Conservation (phyloP, 805 yeast genomes). For the Candida anglica region DNA sequence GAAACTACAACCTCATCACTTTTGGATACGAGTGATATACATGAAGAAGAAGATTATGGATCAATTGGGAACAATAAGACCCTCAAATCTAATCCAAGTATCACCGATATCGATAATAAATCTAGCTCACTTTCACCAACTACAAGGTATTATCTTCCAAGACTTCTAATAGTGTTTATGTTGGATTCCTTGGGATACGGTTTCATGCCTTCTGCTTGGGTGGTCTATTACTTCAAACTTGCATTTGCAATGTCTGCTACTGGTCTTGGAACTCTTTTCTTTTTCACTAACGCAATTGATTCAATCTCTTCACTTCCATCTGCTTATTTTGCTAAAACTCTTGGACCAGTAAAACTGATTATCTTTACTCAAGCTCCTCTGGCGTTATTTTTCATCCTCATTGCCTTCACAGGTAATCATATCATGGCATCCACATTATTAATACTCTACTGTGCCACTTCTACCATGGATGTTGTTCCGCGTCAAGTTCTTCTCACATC, state of each 20-base stretch:
- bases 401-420: constrained; percentile 20
- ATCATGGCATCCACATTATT: constrained; percentile 50
- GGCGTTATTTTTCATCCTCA: constrained; percentile 52
- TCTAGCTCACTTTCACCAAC: constrained; percentile 37
- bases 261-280: constrained; percentile 64
- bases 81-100: background rate
- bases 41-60: constrained; percentile 18
- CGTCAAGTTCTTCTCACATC: constrained; percentile 76
- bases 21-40: constrained; percentile 3
- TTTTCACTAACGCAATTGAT: constrained; percentile 56
- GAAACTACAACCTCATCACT: constrained; percentile 4
- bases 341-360: constrained; percentile 81
- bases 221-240: constrained; percentile 71
- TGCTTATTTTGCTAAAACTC: constrained; percentile 55
- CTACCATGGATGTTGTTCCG: constrained; percentile 90
- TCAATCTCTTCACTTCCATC: constrained; percentile 75
- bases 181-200: constrained; percentile 86
- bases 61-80: too few species aligned
- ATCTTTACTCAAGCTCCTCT: constrained; percentile 75
- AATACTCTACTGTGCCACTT: constrained; percentile 54
- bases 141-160: constrained; percentile 41
- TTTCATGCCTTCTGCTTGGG: constrained; percentile 86
- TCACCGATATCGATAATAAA: background rate
- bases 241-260: constrained; percentile 52
- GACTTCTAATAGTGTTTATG: constrained; percentile 62